Conservation (phyloP, 345 rosid genomes). For the Citrus glauca region DNA sequence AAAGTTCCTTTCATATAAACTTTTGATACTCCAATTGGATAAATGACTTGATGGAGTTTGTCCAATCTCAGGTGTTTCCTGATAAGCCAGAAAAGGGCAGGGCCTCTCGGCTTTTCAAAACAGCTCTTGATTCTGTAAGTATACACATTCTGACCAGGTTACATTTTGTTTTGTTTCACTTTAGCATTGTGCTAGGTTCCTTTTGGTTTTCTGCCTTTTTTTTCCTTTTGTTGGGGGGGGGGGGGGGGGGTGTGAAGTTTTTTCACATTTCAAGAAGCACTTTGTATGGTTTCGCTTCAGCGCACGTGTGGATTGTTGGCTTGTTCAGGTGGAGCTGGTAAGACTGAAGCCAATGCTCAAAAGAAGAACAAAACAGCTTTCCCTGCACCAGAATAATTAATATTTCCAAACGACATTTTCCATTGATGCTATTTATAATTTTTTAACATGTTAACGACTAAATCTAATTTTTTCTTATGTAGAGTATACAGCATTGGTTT, state of each 20-base stretch:
- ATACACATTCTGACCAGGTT: not conserved
- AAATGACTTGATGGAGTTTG: not conserved
- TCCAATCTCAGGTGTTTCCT: conserved; percentile 67
- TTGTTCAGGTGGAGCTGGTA: not conserved
- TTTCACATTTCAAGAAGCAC: not conserved
- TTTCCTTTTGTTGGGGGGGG: not conserved
- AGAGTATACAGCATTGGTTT: not conserved
- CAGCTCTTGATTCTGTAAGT: conserved; percentile 76
- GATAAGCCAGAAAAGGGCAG: conserved; percentile 88
- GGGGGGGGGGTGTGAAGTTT: not conserved
- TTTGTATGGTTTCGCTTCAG: not conserved
- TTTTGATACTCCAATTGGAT: conserved; percentile 6
- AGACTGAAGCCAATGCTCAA: not conserved
- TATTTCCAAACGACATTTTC: not conserved
- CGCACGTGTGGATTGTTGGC: not conserved
- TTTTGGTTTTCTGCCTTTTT: not conserved
- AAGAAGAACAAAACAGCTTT: not conserved
- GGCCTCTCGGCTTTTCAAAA: conserved; percentile 65
- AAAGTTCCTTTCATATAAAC: not conserved
- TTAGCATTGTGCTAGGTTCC: not conserved
- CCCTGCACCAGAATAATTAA: not conserved
- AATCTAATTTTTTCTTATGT: not conserved
- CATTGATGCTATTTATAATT: not conserved
- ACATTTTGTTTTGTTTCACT: not conserved
- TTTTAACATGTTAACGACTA: not conserved